Evolutionary conservation across 129 eudicot genomes (phyloP).

Genomic region (Artemisia tridentata): DNA sequence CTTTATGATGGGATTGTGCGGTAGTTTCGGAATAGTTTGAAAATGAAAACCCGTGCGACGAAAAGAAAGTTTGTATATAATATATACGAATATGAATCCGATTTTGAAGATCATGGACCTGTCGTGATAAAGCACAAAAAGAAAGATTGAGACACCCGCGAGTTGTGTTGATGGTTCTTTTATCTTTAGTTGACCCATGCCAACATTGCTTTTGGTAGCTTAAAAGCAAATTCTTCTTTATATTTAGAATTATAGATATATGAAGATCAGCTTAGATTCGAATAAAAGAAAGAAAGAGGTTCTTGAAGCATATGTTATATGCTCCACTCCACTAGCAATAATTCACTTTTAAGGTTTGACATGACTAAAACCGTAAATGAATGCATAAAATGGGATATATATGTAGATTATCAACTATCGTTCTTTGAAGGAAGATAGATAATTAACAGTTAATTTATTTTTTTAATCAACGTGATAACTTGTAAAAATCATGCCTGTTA

Average conservation of each 20-base stretch:
- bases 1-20: conserved; percentile 2
- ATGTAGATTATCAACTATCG: not conserved
- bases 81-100: conserved; percentile 23
- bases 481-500: not conserved
- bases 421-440: not conserved
- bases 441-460: not conserved
- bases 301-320: conserved; percentile 25
- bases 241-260: conserved; percentile 21
- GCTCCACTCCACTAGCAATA: conserved; percentile 22
- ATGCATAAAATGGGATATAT: not conserved
- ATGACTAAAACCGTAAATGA: conserved; percentile 4
- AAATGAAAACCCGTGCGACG: conserved; percentile 15
- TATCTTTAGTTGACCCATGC: conserved; percentile 32
- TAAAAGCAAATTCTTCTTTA: conserved; percentile 28
- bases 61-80: conserved; percentile 2
- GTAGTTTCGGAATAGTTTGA: conserved; percentile 10
- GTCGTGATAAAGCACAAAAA: conserved; percentile 16
- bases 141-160: not conserved
- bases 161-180: conserved; percentile 5
- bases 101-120: conserved; percentile 19
- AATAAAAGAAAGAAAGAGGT: conserved; percentile 24
- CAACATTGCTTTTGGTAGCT: conserved; percentile 36
- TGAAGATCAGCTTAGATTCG: conserved; percentile 29
- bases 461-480: too few relatives aligned
- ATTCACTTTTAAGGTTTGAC: not conserved